Percentiles rank a stretch among this genome's conserved stretches.
Conservation (phyloP, 768 basidiomycete species). For the Dictyophora rubrovolvata region DNA sequence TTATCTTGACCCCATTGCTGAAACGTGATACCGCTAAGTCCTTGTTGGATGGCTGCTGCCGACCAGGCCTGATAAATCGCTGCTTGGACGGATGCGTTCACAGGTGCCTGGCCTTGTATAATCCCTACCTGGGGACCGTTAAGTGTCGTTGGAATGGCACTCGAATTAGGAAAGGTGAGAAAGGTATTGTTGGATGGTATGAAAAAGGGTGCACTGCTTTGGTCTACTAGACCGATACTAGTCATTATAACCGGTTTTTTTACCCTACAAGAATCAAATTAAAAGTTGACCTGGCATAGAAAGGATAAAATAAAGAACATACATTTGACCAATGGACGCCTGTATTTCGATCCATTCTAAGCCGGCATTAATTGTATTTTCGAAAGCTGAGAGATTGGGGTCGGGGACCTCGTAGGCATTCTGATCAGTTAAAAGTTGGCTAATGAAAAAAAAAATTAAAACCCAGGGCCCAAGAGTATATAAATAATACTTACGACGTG, state of each 20-base stretch:
- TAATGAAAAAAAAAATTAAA: neutral
- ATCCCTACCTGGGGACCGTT: neutral
- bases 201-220: conserved; percentile 39
- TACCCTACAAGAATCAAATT: conserved; percentile 25
- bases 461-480: neutral
- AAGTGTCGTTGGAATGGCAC: conserved; percentile 12
- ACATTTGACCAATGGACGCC: conserved; percentile 35
- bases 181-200: conserved; percentile 50
- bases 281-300: neutral
- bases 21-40: conserved; percentile 16
- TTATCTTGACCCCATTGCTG: conserved; percentile 19
- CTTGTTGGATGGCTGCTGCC: conserved; percentile 26
- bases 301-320: conserved; percentile 12
- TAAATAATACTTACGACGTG: conserved; percentile 26
- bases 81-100: conserved; percentile 42
- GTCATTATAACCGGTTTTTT: conserved; percentile 45
- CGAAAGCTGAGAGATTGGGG: conserved; percentile 38
- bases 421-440: conserved; percentile 62
- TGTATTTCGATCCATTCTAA: conserved; percentile 47
- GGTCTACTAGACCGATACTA: conserved; percentile 55
- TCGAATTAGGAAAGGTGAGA: neutral
- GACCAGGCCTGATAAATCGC: conserved; percentile 48
- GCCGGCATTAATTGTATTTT: conserved; percentile 42
- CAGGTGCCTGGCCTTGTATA: conserved; percentile 12
- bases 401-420: conserved; percentile 40